Evolutionary conservation across 805 yeast species (phyloP).

Genomic region (Wickerhamiella occidentalis): DNA sequence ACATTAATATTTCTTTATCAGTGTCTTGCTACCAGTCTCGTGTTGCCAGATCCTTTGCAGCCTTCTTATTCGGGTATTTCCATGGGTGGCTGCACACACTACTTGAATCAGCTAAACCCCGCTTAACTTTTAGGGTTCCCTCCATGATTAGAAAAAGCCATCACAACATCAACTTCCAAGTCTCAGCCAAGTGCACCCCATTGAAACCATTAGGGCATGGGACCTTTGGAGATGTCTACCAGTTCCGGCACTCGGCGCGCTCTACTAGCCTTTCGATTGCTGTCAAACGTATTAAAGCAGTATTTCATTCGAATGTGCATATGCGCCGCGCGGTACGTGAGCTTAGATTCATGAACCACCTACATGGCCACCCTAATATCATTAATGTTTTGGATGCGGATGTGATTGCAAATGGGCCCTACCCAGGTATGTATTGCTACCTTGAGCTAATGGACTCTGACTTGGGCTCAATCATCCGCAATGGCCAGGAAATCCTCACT

Average conservation of each 20-base stretch:
- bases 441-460: constrained; percentile 80
- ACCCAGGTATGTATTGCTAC: constrained; percentile 77
- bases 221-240: constrained; percentile 23
- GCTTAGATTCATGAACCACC: constrained; percentile 63
- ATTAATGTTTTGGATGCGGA: constrained; percentile 65
- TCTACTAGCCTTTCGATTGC: constrained; percentile 36
- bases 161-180: constrained; percentile 9
- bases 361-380: constrained; percentile 78
- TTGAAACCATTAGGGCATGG: constrained; percentile 19
- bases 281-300: constrained; percentile 65
- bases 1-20: not conserved
- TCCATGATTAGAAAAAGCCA: constrained; percentile 7
- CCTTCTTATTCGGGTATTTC: not conserved
- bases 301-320: constrained; percentile 54
- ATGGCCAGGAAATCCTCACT: constrained; percentile 55
- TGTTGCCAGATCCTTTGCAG: not conserved
- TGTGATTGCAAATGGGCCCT: constrained; percentile 50
- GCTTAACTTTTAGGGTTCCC: not conserved
- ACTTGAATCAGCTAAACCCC: not conserved
- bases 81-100: not conserved
- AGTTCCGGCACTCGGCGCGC: constrained; percentile 13
- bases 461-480: constrained; percentile 54
- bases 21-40: not conserved
- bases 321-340: constrained; percentile 76
- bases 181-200: constrained; percentile 14